Percentiles rank a stretch among this genome's conserved stretches.
These are phyloP conservation scores for Cystobasidiaceae sp. DNA, from an alignment of 1,284 basidiomycete genomes.

Conservation along the genomic window DNA sequence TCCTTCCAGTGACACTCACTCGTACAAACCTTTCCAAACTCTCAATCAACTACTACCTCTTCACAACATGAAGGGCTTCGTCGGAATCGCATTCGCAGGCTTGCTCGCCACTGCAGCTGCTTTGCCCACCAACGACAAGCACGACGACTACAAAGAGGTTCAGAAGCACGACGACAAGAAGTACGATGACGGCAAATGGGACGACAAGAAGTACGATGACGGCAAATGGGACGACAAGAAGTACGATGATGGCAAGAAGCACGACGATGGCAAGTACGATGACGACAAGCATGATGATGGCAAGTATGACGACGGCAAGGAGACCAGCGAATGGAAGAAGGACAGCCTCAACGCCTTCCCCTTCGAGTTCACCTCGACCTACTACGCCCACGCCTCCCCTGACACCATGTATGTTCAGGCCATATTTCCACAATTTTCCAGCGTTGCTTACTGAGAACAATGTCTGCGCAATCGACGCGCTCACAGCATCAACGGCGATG, in stretches of 20 bases:
- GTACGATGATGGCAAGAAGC: slow-evolving; percentile 4
- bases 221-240: slow-evolving; percentile 10
- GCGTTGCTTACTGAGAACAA: no score
- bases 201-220: neutral
- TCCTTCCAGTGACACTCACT: neutral
- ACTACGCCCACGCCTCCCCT: slow-evolving; percentile 42
- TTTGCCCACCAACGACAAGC: slow-evolving; percentile 27
- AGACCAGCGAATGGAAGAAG: no score
- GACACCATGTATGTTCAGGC: slow-evolving; percentile 38
- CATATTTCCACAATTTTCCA: no score
- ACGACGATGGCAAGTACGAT: neutral
- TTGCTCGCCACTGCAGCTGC: slow-evolving; percentile 35
- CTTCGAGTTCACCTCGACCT: slow-evolving; percentile 46
- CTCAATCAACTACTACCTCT: neutral
- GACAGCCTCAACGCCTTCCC: slow-evolving; percentile 30
- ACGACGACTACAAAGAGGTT: slow-evolving; percentile 31
- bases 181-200: neutral
- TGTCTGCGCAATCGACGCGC: neutral
- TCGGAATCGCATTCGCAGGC: slow-evolving; percentile 31
- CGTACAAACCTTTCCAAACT: neutral
- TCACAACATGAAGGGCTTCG: slow-evolving; percentile 15
- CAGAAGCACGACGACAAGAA: slow-evolving; percentile 26
- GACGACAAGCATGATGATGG: neutral
- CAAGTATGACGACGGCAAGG: neutral
- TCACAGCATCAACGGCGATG: slow-evolving; percentile 41